phyloP scores from a whole-genome alignment of 768 basidiomycete genomes.

The Suillus paluster region DNA sequence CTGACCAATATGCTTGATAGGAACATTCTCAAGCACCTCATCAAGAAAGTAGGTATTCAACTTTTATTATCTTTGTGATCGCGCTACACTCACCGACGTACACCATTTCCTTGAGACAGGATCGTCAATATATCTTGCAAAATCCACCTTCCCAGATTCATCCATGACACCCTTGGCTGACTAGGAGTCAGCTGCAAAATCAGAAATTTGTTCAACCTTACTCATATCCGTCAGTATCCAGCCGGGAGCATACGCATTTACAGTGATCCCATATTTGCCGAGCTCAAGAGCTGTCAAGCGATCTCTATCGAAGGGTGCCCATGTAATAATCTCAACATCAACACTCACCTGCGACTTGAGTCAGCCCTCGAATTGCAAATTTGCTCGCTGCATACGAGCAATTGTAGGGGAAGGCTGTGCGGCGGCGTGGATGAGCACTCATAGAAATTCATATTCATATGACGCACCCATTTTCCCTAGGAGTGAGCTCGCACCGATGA shows the following conservation, averaged over 20 bases:
- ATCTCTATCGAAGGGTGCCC: neutral
- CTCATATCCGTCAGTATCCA: conserved; percentile 31
- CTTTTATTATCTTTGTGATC: conserved; percentile 14
- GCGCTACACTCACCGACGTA: conserved; percentile 28
- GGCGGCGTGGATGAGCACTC: neutral
- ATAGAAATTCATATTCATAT: neutral
- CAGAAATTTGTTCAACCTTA: conserved; percentile 13
- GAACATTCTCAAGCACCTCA: conserved; percentile 20
- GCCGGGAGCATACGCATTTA: conserved; percentile 43
- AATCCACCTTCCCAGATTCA: neutral
- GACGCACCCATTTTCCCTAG: conserved; percentile 32
- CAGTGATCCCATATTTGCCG: conserved; percentile 36
- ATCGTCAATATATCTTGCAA: no score
- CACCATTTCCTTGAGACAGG: conserved; percentile 10
- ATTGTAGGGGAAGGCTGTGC: neutral
- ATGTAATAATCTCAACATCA: conserved; percentile 16
- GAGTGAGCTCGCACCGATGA: conserved; percentile 40
- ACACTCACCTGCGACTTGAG: conserved; percentile 33
- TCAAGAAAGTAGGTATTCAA: conserved; percentile 20
- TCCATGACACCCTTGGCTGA: neutral
- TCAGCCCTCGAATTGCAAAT: conserved; percentile 34
- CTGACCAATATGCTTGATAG: conserved; percentile 25
- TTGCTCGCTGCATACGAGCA: conserved; percentile 21
- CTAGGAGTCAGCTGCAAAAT: no score
- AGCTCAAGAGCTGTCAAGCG: conserved; percentile 25